Evolutionary conservation across 176 grass and related monocot species (phyloP).

Genomic region (Ensete glaucum): DNA sequence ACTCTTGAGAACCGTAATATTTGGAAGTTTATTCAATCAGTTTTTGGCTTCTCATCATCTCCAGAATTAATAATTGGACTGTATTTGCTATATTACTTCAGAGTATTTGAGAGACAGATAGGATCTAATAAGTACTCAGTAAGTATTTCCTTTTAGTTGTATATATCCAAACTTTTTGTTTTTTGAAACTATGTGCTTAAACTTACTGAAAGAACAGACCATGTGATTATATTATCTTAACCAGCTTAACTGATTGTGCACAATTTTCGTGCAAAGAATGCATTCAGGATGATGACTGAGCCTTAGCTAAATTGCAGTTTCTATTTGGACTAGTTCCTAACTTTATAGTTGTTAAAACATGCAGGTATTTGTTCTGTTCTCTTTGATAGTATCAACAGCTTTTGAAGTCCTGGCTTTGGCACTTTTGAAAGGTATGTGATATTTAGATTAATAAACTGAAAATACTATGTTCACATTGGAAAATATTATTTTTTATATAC

Average conservation of each 20-base stretch:
- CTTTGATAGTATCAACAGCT: slow-evolving; percentile 45
- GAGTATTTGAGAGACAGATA: slow-evolving; percentile 29
- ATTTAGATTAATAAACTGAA: background rate
- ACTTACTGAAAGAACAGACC: background rate
- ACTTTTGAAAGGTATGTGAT: slow-evolving; percentile 59
- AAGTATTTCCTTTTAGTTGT: background rate
- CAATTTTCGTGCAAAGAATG: too few relatives aligned
- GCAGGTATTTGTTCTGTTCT: slow-evolving; percentile 87
- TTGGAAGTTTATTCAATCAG: slow-evolving; percentile 19
- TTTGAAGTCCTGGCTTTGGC: slow-evolving; percentile 63
- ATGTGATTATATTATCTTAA: background rate
- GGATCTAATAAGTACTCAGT: slow-evolving; percentile 26
- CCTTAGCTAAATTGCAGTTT: background rate
- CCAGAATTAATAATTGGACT: slow-evolving; percentile 24
- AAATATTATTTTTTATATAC: slow-evolving; percentile 12
- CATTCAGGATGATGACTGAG: background rate
- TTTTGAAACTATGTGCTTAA: background rate
- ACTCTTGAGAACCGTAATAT: background rate
- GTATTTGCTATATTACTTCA: slow-evolving; percentile 27
- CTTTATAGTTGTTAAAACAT: slow-evolving; percentile 22
- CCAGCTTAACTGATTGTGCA: too few relatives aligned
- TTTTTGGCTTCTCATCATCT: slow-evolving; percentile 23
- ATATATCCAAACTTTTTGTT: background rate
- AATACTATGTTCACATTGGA: background rate
- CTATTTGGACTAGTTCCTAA: slow-evolving; percentile 1